phyloP scores from a whole-genome alignment of 331 rosid genomes.

The Stylosanthes scabra region DNA sequence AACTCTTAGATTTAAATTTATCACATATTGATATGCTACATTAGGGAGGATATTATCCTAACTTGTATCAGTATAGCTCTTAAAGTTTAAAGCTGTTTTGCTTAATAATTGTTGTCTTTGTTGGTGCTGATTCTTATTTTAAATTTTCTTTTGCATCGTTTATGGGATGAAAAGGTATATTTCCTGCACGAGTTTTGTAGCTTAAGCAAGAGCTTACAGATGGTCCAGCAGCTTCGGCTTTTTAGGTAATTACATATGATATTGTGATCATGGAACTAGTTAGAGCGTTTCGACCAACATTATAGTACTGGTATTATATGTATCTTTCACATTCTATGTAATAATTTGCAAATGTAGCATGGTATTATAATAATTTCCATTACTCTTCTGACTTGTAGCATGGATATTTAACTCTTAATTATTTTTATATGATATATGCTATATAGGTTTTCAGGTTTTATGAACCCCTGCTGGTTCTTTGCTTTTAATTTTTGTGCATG shows the following conservation, averaged over 20 bases:
- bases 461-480: constrained; percentile 30
- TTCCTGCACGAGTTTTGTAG: constrained; percentile 93
- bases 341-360: constrained; percentile 18
- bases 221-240: constrained; percentile 93
- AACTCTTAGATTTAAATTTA: neutral
- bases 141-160: constrained; percentile 16
- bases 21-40: constrained; percentile 2
- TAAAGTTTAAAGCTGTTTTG: constrained; percentile 27
- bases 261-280: constrained; percentile 5
- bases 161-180: constrained; percentile 65
- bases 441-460: constrained; percentile 13
- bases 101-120: constrained; percentile 6
- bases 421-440: constrained; percentile 1
- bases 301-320: neutral
- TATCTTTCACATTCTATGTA: neutral
- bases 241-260: constrained; percentile 58
- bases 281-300: constrained; percentile 7
- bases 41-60: constrained; percentile 4
- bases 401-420: neutral
- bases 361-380: neutral
- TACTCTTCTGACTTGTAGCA: constrained; percentile 1
- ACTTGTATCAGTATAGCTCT: too few relatives aligned
- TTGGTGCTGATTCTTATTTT: neutral
- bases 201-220: constrained; percentile 91
- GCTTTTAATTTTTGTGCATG: constrained; percentile 33